These are phyloP conservation scores for Kandelia obovata DNA, from an alignment of 345 rosid species.

Conservation along the genomic window DNA sequence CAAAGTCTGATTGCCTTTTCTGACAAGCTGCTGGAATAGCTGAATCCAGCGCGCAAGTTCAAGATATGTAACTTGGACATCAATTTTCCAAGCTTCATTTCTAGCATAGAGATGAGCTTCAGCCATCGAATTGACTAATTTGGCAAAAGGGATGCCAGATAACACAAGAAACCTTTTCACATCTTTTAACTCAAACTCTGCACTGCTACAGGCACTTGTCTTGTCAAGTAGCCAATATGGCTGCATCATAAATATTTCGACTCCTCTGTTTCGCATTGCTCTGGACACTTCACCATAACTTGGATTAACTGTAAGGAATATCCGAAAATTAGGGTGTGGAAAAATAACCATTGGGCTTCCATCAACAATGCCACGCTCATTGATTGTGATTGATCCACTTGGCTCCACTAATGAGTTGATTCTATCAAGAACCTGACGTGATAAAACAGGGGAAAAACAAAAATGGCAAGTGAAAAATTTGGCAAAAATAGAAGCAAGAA, in stretches of 20 bases:
- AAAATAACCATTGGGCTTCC: conserved; percentile 74
- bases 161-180: conserved; percentile 62
- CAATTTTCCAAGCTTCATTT: conserved; percentile 44
- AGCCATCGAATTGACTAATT: conserved; percentile 75
- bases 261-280: conserved; percentile 98
- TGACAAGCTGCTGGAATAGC: conserved; percentile 71
- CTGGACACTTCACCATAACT: conserved; percentile 86
- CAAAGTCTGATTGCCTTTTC: conserved; percentile 57
- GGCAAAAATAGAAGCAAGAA: conserved; percentile 6
- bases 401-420: conserved; percentile 95
- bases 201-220: conserved; percentile 30
- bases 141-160: conserved; percentile 63
- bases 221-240: conserved; percentile 75
- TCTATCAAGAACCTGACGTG: conserved; percentile 82
- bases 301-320: conserved; percentile 88
- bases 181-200: conserved; percentile 56
- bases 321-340: conserved; percentile 81
- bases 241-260: conserved; percentile 88
- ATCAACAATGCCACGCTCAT: conserved; percentile 82
- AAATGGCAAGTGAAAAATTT: conserved; percentile 6
- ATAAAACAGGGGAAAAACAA: conserved; percentile 7
- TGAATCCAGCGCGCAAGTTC: conserved; percentile 89
- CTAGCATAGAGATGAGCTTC: conserved; percentile 74
- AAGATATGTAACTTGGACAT: conserved; percentile 61
- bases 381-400: conserved; percentile 78